A percentile compares a stretch with the other conserved stretches of the same genome.
Evolutionary conservation across 148 eudicot species (phyloP).

Genomic region (Spergularia marina): DNA sequence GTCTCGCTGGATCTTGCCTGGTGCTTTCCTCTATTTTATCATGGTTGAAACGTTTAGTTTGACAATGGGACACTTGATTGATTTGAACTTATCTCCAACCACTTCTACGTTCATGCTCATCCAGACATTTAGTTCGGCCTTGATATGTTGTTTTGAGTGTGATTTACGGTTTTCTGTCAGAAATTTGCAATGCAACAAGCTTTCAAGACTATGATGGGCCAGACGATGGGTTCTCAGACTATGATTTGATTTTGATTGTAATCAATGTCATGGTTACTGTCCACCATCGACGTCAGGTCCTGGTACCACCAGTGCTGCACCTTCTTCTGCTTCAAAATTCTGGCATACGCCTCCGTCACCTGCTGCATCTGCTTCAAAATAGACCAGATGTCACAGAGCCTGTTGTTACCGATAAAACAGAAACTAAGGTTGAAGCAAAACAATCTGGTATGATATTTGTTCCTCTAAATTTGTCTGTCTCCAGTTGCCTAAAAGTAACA

Average conservation of each 20-base stretch:
- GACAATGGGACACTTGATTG: too few species aligned
- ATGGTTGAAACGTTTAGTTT: too few species aligned
- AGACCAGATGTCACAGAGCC: conserved; percentile 44
- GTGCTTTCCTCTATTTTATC: too few species aligned
- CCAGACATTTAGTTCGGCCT: neutral
- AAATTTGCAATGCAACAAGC: conserved; percentile 95
- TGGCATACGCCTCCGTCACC: conserved; percentile 34
- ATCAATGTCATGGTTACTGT: too few species aligned
- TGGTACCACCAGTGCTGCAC: conserved; percentile 3
- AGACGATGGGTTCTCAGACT: conserved; percentile 61
- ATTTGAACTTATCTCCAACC: neutral
- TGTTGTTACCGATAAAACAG: conserved; percentile 37
- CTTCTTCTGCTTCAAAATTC: conserved; percentile 16
- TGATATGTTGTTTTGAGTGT: neutral
- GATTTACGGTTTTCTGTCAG: conserved; percentile 40
- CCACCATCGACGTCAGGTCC: conserved; percentile 7
- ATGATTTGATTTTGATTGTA: too few species aligned
- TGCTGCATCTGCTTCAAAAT: conserved; percentile 47
- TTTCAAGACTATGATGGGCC: conserved; percentile 70
- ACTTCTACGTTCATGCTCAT: neutral
- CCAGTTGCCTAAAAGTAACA: neutral
- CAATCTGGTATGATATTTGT: conserved; percentile 45
- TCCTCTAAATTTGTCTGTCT: neutral
- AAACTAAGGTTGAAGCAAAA: conserved; percentile 44
- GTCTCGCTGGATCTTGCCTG: too few species aligned